Percentiles rank a stretch among this genome's conserved stretches.
phyloP scores from a whole-genome alignment of 2,329 filamentous ascomycete species.

The Colletotrichum sp. region DNA sequence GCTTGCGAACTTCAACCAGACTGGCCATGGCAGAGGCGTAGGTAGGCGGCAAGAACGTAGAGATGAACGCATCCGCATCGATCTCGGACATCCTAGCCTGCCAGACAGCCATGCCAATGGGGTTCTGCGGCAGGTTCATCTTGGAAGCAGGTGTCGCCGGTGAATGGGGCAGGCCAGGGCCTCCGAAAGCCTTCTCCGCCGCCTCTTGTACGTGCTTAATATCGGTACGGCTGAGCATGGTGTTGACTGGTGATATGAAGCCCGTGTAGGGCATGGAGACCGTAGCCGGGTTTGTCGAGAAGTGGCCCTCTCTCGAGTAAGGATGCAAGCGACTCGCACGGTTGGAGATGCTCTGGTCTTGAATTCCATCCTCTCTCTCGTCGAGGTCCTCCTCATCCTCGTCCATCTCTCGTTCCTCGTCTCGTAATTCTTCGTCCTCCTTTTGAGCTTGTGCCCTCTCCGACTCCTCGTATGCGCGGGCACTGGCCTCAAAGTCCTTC shows the following conservation, averaged over 20 bases:
- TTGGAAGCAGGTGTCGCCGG: conserved; percentile 69
- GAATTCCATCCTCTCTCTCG: conserved; percentile 26
- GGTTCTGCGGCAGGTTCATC: conserved; percentile 64
- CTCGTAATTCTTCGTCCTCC: conserved; percentile 38
- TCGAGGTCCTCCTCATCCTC: conserved; percentile 40
- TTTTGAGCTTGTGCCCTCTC: conserved; percentile 37
- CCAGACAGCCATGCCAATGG: conserved; percentile 67
- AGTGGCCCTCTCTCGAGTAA: conserved; percentile 76
- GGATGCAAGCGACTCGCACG: conserved; percentile 69
- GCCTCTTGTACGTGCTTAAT: conserved; percentile 77
- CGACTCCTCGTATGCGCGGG: conserved; percentile 34
- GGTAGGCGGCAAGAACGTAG: conserved; percentile 71
- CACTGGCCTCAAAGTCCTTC: conserved; percentile 57
- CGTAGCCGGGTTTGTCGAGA: conserved; percentile 75
- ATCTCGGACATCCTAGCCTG: conserved; percentile 75
- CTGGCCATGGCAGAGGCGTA: conserved; percentile 73
- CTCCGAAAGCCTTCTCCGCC: conserved; percentile 79
- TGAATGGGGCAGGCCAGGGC: conserved; percentile 76
- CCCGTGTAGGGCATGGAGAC: conserved; percentile 74
- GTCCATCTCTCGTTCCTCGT: conserved; percentile 36
- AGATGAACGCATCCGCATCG: conserved; percentile 75
- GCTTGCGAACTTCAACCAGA: conserved; percentile 75
- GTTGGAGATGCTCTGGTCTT: conserved; percentile 1
- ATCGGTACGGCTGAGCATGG: conserved; percentile 71
- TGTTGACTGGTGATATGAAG: conserved; percentile 72